phyloP scores from a whole-genome alignment of 805 yeast genomes.

The Yarrowia deformans region DNA sequence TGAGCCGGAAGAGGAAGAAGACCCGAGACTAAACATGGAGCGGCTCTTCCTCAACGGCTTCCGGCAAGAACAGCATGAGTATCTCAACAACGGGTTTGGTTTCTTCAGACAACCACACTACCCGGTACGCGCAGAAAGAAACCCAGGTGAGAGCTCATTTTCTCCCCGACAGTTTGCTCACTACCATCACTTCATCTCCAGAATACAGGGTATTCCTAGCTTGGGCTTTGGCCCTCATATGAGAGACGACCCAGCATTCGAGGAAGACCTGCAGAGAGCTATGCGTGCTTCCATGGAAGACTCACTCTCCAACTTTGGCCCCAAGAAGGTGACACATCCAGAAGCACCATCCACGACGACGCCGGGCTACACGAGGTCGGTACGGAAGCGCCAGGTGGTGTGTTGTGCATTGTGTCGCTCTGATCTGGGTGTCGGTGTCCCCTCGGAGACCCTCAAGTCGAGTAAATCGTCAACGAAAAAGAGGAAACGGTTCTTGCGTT shows the following conservation, averaged over 20 bases:
- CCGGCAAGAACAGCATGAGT: background rate
- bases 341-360: conserved; percentile 31
- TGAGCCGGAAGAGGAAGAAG: background rate
- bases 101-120: conserved; percentile 5
- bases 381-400: conserved; percentile 53
- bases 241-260: background rate
- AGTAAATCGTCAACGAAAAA: background rate
- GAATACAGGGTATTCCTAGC: background rate
- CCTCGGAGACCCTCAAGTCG: background rate
- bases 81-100: conserved; percentile 1
- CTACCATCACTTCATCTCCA: background rate
- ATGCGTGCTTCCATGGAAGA: conserved; percentile 17
- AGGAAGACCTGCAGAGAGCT: conserved; percentile 11
- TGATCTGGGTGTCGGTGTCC: conserved; percentile 68
- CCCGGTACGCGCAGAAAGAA: background rate
- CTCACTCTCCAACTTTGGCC: conserved; percentile 1
- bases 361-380: conserved; percentile 46
- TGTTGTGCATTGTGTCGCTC: conserved; percentile 76
- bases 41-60: background rate
- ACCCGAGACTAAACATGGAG: background rate
- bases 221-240: background rate
- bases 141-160: background rate
- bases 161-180: background rate
- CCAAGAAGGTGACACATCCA: conserved; percentile 22
- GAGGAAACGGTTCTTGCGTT: conserved; percentile 23